phyloP scores from a whole-genome alignment of 2,329 filamentous ascomycete species.

The Sarocladium brachiariae region DNA sequence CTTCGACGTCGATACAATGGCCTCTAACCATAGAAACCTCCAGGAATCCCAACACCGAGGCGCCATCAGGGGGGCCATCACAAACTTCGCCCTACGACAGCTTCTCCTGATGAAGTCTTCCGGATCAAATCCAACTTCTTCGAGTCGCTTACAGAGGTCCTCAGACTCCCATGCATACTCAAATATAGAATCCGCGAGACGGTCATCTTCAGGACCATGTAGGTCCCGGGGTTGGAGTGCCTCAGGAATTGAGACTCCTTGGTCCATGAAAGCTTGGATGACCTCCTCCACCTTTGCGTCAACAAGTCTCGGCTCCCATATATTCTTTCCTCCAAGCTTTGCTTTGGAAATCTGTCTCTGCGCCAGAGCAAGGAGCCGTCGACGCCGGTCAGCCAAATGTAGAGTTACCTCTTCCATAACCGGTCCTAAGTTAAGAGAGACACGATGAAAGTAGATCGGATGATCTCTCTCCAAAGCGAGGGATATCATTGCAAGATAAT shows the following conservation, averaged over 20 bases:
- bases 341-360: neutral
- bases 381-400: neutral
- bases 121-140: neutral
- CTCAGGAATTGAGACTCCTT: neutral
- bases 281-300: neutral
- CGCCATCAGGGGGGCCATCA: neutral
- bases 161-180: conserved; percentile 5
- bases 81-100: neutral
- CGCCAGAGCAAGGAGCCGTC: neutral
- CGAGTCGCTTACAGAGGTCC: neutral
- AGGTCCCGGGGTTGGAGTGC: neutral
- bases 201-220: neutral
- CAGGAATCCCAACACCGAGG: neutral
- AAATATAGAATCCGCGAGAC: neutral
- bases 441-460: conserved; percentile 1
- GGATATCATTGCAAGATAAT: neutral
- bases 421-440: neutral
- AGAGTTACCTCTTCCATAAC: neutral
- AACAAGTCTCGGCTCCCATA: neutral
- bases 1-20: neutral
- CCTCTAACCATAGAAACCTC: neutral
- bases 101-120: neutral
- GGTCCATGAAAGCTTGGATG: neutral
- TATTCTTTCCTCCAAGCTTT: too few species aligned
- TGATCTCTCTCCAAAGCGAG: neutral